Evolutionary conservation across 345 rosid species (phyloP), one percentile per base, ranked within the genome.

Genomic region (Salix suchowensis): DNA sequence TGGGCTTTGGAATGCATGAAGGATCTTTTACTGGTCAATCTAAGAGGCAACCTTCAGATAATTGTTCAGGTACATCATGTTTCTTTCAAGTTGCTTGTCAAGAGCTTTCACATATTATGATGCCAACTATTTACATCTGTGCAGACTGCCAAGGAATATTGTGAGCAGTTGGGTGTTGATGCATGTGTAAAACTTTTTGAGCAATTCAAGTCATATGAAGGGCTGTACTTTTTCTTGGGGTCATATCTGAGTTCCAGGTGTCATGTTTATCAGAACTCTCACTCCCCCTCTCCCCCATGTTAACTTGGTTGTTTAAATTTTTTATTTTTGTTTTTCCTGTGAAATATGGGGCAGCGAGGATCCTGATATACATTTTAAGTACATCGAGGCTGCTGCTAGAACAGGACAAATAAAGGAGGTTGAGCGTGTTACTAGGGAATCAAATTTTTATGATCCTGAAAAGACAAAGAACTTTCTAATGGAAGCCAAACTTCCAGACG

Each of bases 1-100:
- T 96, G 99, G 99, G 99, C 97, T 76, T 82, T 96, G 85, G 99
- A 96, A 85, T 96, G 99, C 91, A 96, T 96, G 98, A 96, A 94
- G 85, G 99, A 96, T 83, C 98, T 96, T 74, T 79, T 94, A 68
- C 85, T 96, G 78, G 98, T 92, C 79, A 96, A 96, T 82, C 83
- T 91, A 68, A 88, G 99, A 70, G 99, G 89, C 82, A 96, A 96
- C 80, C 96, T 96, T 80, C 99, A 96, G 88, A 96, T 96, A 81
- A 96, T 96, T 39, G 99, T 96, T 80, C 99, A 96, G 92, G 97
- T 88, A 82, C n/a, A 60, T 73, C 15, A 46, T 83, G 72, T 74
- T 77, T 65, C 77, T 40, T 34, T n/a, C n/a, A 10, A 78, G 69
- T 42, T 18, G 66, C 74, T 46, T 50, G 76, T 58, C 34, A 69